These are phyloP conservation scores for Spatholobus suberectus DNA, from an alignment of 306 rosid genomes.

Conservation along the genomic window DNA sequence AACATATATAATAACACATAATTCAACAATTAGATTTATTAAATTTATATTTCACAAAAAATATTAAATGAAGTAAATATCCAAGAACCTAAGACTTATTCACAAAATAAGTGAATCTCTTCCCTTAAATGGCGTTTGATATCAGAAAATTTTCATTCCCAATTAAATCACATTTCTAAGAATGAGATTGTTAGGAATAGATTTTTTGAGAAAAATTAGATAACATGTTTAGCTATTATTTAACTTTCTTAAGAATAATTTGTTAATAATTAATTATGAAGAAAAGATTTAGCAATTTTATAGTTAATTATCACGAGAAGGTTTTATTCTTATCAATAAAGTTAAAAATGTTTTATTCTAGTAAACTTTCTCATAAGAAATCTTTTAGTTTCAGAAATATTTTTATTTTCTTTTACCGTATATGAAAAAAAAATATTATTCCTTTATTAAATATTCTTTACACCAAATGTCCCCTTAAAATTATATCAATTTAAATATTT, in stretches of 20 bases:
- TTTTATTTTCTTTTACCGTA: background rate
- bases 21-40: too few species aligned
- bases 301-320: background rate
- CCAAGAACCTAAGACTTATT: too few species aligned
- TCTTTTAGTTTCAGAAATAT: background rate
- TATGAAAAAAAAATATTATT: too few species aligned
- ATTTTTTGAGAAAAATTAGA: background rate
- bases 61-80: too few species aligned
- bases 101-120: too few species aligned
- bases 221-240: background rate
- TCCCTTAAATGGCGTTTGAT: too few species aligned
- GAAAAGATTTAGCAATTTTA: background rate
- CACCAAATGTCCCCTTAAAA: background rate
- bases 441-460: too few species aligned
- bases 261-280: background rate
- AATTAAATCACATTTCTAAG: too few species aligned
- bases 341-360: background rate
- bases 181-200: background rate
- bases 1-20: background rate
- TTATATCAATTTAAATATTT: too few species aligned
- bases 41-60: too few species aligned
- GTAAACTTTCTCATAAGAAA: background rate
- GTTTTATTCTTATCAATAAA: background rate
- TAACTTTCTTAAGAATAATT: background rate
- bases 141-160: too few species aligned